Conservation (phyloP, 345 rosid genomes). For the Eucalyptus guilfoylei region DNA sequence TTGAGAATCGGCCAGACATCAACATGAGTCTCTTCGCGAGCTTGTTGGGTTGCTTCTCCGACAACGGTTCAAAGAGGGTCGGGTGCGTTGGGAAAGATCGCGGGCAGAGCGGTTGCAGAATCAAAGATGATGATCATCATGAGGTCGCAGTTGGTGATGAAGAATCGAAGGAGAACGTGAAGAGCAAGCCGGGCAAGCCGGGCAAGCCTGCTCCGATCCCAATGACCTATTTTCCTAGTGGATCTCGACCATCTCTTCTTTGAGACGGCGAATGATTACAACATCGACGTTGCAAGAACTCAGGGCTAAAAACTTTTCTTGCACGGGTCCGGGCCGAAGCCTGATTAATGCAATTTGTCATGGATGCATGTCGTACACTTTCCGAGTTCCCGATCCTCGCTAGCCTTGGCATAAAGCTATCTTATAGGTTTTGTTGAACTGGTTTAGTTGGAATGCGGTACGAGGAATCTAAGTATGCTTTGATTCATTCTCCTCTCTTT, state of each 20-base stretch:
- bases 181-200: background rate
- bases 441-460: background rate
- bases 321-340: background rate
- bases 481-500: background rate
- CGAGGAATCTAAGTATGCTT: background rate
- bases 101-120: background rate
- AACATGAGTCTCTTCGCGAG: slow-evolving; percentile 5
- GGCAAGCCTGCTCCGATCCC: background rate
- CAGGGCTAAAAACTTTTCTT: background rate
- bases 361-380: background rate
- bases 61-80: background rate
- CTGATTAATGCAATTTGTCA: background rate
- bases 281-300: background rate
- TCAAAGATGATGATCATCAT: background rate
- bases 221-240: background rate
- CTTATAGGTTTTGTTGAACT: background rate
- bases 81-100: background rate
- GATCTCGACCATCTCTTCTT: background rate
- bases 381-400: background rate
- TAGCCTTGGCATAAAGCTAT: background rate
- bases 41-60: background rate
- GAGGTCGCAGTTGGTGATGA: background rate
- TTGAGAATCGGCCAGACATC: background rate
- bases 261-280: background rate
- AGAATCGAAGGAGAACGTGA: background rate